A percentile compares a stretch with the other conserved stretches of the same genome.
Conservation (phyloP, 176 grass and related monocot species). For the Elymus sibiricus region DNA sequence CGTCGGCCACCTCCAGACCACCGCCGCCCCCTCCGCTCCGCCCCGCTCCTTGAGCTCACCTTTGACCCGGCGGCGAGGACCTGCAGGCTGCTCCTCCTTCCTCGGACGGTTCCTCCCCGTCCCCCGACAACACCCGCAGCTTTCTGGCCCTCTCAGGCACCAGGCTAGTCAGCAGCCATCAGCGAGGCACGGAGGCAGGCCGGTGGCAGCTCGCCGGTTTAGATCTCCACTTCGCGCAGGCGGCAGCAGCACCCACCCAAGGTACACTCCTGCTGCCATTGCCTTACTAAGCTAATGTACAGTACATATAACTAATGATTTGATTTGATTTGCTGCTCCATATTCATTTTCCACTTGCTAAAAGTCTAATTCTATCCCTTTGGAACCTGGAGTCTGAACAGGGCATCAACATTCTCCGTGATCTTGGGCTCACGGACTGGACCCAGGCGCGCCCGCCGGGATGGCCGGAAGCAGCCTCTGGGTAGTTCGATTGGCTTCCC, state of each 20-base stretch:
- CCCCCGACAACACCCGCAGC: neutral
- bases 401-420: neutral
- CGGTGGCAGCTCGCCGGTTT: neutral
- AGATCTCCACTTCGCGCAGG: neutral
- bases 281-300: neutral
- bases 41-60: too few species aligned
- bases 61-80: too few species aligned
- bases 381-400: neutral
- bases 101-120: neutral
- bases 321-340: neutral
- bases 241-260: neutral
- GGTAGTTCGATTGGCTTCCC: constrained; percentile 29
- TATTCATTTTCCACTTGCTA: neutral
- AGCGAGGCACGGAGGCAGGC: neutral
- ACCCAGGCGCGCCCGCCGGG: neutral
- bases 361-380: neutral
- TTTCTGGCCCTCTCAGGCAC: neutral
- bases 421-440: neutral
- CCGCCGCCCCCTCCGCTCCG: too few species aligned
- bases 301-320: neutral
- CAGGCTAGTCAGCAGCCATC: neutral
- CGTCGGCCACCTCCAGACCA: too few species aligned
- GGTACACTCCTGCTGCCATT: neutral
- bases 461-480: constrained; percentile 28
- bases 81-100: neutral